A percentile compares a stretch with the other conserved stretches of the same genome.
These are phyloP conservation scores for Ballota nigra DNA, from an alignment of 257 asterid genomes.

Conservation along the genomic window DNA sequence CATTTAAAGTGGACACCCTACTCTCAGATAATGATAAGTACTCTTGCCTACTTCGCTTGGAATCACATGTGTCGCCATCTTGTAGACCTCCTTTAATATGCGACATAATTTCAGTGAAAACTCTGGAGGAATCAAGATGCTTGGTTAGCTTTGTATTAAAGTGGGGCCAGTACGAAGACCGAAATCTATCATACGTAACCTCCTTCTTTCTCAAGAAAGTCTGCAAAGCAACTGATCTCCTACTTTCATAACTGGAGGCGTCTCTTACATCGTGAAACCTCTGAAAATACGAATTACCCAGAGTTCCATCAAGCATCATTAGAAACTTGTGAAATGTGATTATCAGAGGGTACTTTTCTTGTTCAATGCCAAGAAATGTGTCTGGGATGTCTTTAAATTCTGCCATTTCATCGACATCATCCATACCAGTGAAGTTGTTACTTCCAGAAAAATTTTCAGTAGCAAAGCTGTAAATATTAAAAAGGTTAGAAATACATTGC, in stretches of 20 bases:
- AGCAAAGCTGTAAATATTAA: slow-evolving; percentile 50
- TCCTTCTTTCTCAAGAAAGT: slow-evolving; percentile 53
- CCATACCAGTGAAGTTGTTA: slow-evolving; percentile 25
- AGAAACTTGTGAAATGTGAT: slow-evolving; percentile 62
- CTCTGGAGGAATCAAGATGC: slow-evolving; percentile 51
- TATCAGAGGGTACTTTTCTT: slow-evolving; percentile 54
- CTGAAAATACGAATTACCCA: slow-evolving; percentile 50
- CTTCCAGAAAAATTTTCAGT: slow-evolving; percentile 21
- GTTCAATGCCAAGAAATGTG: slow-evolving; percentile 41
- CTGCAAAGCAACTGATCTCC: slow-evolving; percentile 40
- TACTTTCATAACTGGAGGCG: slow-evolving; percentile 16
- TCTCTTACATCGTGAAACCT: slow-evolving; percentile 37
- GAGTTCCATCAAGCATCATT: slow-evolving; percentile 70
- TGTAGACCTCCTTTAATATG: slow-evolving; percentile 59
- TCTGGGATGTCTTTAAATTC: slow-evolving; percentile 57
- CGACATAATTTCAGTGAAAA: slow-evolving; percentile 59
- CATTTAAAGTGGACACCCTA: slow-evolving; percentile 43
- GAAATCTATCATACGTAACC: slow-evolving; percentile 58
- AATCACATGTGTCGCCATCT: slow-evolving; percentile 30
- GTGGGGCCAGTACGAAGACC: slow-evolving; percentile 54
- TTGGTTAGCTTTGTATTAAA: slow-evolving; percentile 41
- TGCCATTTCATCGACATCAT: slow-evolving; percentile 44
- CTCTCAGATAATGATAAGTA: slow-evolving; percentile 41
- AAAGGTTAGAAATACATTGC: no score
- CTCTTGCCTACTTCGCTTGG: slow-evolving; percentile 34